Evolutionary conservation across 805 yeast species (phyloP).

Genomic region (Myxozyma neglecta): DNA sequence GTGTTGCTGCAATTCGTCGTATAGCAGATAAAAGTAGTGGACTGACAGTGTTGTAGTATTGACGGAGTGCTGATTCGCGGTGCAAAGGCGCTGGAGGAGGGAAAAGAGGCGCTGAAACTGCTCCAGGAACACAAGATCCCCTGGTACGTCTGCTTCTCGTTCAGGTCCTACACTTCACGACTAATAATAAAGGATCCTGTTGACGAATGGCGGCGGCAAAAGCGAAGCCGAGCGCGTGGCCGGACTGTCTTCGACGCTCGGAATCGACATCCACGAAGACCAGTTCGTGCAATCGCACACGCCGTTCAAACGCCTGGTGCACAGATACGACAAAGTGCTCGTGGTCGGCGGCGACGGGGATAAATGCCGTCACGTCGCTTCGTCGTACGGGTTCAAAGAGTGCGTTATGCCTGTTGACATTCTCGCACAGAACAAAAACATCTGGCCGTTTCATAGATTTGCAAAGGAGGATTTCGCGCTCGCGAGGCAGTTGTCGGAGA

Average conservation of each 20-base stretch:
- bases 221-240: slow-evolving; percentile 61
- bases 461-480: slow-evolving; percentile 49
- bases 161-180: slow-evolving; percentile 50
- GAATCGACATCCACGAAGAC: slow-evolving; percentile 48
- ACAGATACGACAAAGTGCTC: slow-evolving; percentile 59
- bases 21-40: no score
- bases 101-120: slow-evolving; percentile 57
- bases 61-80: slow-evolving; percentile 90
- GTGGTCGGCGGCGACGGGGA: slow-evolving; percentile 83
- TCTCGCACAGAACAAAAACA: slow-evolving; percentile 52
- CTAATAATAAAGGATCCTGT: slow-evolving; percentile 57
- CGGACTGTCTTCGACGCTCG: slow-evolving; percentile 50
- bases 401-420: slow-evolving; percentile 75
- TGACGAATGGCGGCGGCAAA: slow-evolving; percentile 90
- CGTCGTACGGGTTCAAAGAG: slow-evolving; percentile 65
- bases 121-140: slow-evolving; percentile 62
- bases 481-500: slow-evolving; percentile 42
- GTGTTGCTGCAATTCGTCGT: not conserved
- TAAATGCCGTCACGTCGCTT: slow-evolving; percentile 70
- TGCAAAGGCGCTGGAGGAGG: slow-evolving; percentile 61
- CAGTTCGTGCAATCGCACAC: slow-evolving; percentile 88
- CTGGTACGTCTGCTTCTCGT: slow-evolving; percentile 37
- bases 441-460: slow-evolving; percentile 70
- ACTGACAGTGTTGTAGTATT: slow-evolving; percentile 44
- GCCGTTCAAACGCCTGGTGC: slow-evolving; percentile 65